phyloP scores from a whole-genome alignment of 2,329 filamentous ascomycete species.

The Fusarium caatingaense region DNA sequence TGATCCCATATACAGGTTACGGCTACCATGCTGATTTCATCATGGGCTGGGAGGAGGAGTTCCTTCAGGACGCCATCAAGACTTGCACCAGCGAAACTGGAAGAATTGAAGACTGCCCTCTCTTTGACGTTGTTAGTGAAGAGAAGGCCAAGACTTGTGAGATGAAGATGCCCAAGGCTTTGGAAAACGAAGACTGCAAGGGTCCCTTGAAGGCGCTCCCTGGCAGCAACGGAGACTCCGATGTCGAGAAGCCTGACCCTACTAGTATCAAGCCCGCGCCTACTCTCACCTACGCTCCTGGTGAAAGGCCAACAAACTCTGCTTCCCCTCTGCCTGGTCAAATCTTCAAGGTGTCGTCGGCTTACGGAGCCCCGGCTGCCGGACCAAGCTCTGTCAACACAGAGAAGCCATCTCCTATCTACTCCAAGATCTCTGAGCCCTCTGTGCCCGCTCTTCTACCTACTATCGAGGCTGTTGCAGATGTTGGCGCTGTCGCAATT shows the following conservation, averaged over 20 bases:
- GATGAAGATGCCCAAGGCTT: conserved; percentile 65
- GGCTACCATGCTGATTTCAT: conserved; percentile 87
- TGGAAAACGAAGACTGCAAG: conserved; percentile 70
- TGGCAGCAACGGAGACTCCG: conserved; percentile 66
- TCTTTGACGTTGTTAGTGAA: conserved; percentile 79
- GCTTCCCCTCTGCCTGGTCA: conserved; percentile 56
- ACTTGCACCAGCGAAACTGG: conserved; percentile 80
- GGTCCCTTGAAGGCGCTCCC: conserved; percentile 71
- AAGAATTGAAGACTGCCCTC: conserved; percentile 75
- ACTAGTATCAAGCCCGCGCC: conserved; percentile 25
- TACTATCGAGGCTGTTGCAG: conserved; percentile 16
- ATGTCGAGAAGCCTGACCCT: conserved; percentile 29
- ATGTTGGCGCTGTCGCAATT: conserved; percentile 18
- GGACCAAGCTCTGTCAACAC: conserved; percentile 18
- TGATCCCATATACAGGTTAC: conserved; percentile 79
- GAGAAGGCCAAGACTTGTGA: conserved; percentile 68
- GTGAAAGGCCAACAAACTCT: conserved; percentile 48
- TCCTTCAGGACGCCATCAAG: conserved; percentile 78
- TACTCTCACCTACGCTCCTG: conserved; percentile 53
- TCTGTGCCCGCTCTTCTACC: conserved; percentile 20
- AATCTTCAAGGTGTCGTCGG: conserved; percentile 54
- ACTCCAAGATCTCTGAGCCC: conserved; percentile 7
- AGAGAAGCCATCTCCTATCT: conserved; percentile 20
- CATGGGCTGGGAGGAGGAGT: conserved; percentile 76
- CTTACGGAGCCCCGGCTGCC: conserved; percentile 33